Evolutionary conservation across 306 rosid genomes (phyloP).

Genomic region (Ammopiptanthus mongolicus): DNA sequence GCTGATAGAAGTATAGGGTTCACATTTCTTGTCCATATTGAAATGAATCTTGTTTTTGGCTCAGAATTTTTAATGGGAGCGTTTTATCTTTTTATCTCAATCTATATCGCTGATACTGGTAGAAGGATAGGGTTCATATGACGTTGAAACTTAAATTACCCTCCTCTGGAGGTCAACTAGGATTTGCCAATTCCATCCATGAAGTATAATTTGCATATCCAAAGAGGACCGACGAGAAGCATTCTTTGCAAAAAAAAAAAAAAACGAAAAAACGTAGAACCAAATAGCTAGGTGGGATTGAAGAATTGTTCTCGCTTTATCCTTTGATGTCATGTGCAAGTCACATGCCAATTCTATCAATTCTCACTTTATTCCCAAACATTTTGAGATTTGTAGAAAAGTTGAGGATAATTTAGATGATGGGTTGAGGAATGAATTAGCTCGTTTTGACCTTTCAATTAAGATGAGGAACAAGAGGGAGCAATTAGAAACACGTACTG

Average conservation of each 20-base stretch:
- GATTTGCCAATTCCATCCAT: background rate
- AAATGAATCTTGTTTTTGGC: background rate
- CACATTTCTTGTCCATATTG: background rate
- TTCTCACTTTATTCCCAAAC: background rate
- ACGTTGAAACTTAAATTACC: background rate
- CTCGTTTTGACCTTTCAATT: conserved; percentile 27
- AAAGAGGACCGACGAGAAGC: too few species aligned
- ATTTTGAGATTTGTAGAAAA: background rate
- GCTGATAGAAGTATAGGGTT: background rate
- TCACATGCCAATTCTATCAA: too few species aligned
- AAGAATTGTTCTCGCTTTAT: too few species aligned
- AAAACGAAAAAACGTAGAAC: too few species aligned
- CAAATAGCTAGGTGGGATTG: too few species aligned
- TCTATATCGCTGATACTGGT: background rate
- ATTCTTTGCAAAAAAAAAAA: too few species aligned
- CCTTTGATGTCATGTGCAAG: too few species aligned
- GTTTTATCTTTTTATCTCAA: background rate
- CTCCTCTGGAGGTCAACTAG: background rate
- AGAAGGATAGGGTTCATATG: background rate
- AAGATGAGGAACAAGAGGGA: conserved; percentile 39
- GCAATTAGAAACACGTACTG: conserved; percentile 27
- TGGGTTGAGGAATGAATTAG: background rate
- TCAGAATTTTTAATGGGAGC: background rate
- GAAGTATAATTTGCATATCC: too few species aligned
- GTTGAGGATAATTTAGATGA: background rate